These are phyloP conservation scores for Vachellia pachyceras DNA, from an alignment of 306 rosid genomes.

Conservation along the genomic window DNA sequence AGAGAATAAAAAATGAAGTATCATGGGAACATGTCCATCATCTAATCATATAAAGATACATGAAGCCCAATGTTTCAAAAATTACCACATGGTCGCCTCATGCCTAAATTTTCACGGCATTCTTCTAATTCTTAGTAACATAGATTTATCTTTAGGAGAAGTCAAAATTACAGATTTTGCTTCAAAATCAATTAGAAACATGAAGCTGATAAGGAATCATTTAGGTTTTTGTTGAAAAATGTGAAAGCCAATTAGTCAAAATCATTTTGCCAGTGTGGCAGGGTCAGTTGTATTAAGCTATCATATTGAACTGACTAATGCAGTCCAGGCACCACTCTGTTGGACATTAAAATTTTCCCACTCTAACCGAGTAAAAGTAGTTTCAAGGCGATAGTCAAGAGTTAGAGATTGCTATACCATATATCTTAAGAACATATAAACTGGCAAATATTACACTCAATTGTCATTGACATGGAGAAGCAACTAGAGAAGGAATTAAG, in stretches of 20 bases:
- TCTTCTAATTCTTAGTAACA: background rate
- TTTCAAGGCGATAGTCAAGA: conserved; percentile 28
- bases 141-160: conserved; percentile 4
- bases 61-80: background rate
- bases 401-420: background rate
- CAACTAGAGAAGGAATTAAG: conserved; percentile 12
- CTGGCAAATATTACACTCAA: conserved; percentile 29
- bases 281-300: background rate
- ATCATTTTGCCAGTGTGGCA: background rate
- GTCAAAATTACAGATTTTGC: conserved; percentile 14
- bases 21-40: conserved; percentile 5
- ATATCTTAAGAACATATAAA: background rate
- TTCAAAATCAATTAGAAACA: conserved; percentile 9
- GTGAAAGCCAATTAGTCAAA: background rate
- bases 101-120: conserved; percentile 14
- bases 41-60: conserved; percentile 22
- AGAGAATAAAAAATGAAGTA: background rate
- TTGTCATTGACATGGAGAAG: background rate
- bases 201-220: background rate
- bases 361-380: background rate
- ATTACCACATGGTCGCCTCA: conserved; percentile 16
- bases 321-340: background rate
- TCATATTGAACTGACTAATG: background rate
- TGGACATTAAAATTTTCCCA: conserved; percentile 1
- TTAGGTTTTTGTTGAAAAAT: conserved; percentile 6